A percentile compares a stretch with the other conserved stretches of the same genome.
phyloP scores from a whole-genome alignment of 2,329 filamentous ascomycete species.

The Colletotrichum melonis region DNA sequence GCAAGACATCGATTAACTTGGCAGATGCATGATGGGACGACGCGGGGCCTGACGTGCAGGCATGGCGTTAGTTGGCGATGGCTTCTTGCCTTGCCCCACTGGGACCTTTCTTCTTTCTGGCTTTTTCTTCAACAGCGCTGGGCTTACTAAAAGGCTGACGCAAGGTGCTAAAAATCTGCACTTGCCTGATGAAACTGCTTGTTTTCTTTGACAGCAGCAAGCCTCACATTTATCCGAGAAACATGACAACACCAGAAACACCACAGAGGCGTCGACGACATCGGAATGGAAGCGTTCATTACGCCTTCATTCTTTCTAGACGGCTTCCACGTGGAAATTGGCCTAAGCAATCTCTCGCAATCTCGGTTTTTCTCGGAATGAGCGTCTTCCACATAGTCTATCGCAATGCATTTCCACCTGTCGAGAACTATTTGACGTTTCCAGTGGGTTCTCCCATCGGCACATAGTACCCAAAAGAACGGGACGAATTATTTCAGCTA shows the following conservation, averaged over 20 bases:
- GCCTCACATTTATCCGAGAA: background rate
- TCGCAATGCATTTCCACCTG: background rate
- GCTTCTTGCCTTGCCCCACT: conserved; percentile 5
- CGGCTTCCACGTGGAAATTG: background rate
- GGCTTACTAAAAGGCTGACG: background rate
- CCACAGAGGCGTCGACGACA: background rate
- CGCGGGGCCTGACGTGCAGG: conserved; percentile 6
- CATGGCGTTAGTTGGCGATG: conserved; percentile 6
- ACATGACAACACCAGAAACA: background rate
- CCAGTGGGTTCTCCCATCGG: background rate
- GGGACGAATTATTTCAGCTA: background rate
- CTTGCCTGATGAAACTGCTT: background rate
- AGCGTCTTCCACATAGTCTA: background rate
- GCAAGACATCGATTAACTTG: conserved; percentile 8
- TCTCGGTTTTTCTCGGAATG: background rate
- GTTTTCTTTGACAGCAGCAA: conserved; percentile 12
- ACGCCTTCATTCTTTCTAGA: background rate
- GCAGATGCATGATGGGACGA: conserved; percentile 19
- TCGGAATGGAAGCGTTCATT: background rate
- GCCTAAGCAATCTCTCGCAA: background rate
- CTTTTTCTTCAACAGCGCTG: background rate
- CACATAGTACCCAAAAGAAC: background rate
- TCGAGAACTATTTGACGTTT: background rate
- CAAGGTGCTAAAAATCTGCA: conserved; percentile 8
- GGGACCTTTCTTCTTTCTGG: background rate